Percentiles rank a stretch among this genome's conserved stretches.
Conservation (phyloP, 2,329 filamentous ascomycete genomes). For the Fusarium scirpi region DNA sequence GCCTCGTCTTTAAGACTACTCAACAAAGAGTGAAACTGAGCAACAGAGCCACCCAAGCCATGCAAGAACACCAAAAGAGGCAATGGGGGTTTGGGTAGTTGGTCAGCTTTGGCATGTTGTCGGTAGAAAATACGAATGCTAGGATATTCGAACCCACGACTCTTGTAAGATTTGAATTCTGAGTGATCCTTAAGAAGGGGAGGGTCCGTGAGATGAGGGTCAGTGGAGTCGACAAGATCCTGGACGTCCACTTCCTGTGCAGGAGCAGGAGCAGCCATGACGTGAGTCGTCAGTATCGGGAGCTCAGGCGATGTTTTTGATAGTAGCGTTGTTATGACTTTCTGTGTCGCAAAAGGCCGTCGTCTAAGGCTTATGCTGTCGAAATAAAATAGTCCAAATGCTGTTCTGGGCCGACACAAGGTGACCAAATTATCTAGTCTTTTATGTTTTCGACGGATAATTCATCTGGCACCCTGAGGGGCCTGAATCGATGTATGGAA, state of each 20-base stretch:
- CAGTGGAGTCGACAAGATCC: conserved; percentile 45
- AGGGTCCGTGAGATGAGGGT: conserved; percentile 74
- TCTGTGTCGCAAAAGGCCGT: not conserved
- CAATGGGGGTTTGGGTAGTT: conserved; percentile 79
- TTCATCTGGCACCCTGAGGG: not conserved
- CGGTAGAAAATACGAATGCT: conserved; percentile 86
- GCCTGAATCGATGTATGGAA: not conserved
- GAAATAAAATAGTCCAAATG: not conserved
- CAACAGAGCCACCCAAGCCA: conserved; percentile 89
- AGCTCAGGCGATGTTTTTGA: conserved; percentile 3
- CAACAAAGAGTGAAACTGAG: conserved; percentile 86
- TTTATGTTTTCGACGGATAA: not conserved
- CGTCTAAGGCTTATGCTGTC: not conserved
- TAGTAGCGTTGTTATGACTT: not conserved
- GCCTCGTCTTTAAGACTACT: conserved; percentile 85
- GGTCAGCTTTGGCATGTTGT: conserved; percentile 82
- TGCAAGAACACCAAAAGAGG: conserved; percentile 93
- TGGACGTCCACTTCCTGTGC: conserved; percentile 32
- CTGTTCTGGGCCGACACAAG: not conserved
- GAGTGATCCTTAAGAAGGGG: conserved; percentile 84
- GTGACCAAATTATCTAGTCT: not conserved
- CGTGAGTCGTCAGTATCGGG: conserved; percentile 22
- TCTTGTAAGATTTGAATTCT: conserved; percentile 77
- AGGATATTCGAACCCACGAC: conserved; percentile 76
- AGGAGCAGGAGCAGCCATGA: conserved; percentile 44